These are phyloP conservation scores for Flaveria sonorensis DNA, from an alignment of 129 eudicot species.

Conservation along the genomic window DNA sequence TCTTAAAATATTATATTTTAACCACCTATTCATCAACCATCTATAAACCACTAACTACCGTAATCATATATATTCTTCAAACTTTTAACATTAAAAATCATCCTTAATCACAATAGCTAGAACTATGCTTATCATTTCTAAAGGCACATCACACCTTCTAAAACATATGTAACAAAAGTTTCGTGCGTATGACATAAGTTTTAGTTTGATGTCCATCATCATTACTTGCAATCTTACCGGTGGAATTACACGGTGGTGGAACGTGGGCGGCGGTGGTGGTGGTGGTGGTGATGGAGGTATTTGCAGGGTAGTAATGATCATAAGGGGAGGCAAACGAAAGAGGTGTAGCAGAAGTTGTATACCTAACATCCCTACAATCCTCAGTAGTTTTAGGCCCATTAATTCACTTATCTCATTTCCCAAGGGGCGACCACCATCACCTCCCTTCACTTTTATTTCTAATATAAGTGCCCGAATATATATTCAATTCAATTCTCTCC, in stretches of 20 bases:
- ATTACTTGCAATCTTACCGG: background rate
- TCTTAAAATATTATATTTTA: no score
- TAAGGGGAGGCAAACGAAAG: conserved; percentile 36
- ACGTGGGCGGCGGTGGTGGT: conserved; percentile 12
- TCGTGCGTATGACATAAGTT: background rate
- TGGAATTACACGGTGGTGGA: conserved; percentile 9
- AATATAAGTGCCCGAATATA: no score
- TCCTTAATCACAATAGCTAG: no score
- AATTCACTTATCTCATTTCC: conserved; percentile 37
- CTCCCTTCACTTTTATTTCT: conserved; percentile 23
- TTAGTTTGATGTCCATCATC: background rate
- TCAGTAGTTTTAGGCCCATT: conserved; percentile 38
- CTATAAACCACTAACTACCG: no score
- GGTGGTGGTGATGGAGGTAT: conserved; percentile 2
- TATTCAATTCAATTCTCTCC: no score
- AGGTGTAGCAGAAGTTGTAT: conserved; percentile 38
- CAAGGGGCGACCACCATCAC: conserved; percentile 36
- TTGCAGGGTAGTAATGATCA: background rate
- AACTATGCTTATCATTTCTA: no score
- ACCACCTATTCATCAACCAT: no score
- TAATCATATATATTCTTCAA: no score
- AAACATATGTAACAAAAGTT: no score
- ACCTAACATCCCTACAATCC: conserved; percentile 36
- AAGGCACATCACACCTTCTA: no score
- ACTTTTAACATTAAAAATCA: no score